Base-by-base conservation (phyloP, 805 yeast genomes). In the Phaffomyces opuntiae region DNA sequence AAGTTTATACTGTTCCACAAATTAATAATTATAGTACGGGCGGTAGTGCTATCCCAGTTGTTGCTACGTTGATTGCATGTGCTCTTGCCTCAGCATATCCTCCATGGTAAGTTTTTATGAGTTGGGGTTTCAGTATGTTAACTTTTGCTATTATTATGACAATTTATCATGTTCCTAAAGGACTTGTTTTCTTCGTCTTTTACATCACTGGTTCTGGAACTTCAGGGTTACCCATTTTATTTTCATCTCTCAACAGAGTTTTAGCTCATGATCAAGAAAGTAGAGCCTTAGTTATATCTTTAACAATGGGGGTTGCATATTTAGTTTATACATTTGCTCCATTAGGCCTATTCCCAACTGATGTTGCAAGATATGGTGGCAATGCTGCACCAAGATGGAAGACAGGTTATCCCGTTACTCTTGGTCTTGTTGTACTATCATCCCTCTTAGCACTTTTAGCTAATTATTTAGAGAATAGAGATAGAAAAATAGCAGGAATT, bases 111-210 rank as follows among this genome's bases (percentile, higher is more conserved):
- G 25, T 46, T 7, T 25, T 19, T n/a, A 32, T 39, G 7, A 21
- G 39, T 36, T 42, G 43, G 19, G 39, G 26, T n/a, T 4, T 32
- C 9, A 40, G 41, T 9, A 21, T 36, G 53, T 59, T 77, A 24
- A 60, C 69, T 5, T 81, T 81, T 26, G 73, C 74, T 46, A 64
- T 73, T 13, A 65, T 78, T 39, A 63, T 79, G 47, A 78, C 81
- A 3, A 73, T 70, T 9, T 78, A 83, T 82, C 40, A 72, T 40
- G 76, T 78, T 13, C 69, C 75, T 3, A 21, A 21, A 21, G 24
- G 68, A 4, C 77, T 78, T 7, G 77, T 75, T 51, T 78, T 81
- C 78, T 78, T 75, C 61, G 83, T 78, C 1, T 79, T 70, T 62
- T 69, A 76, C 53, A 21, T 21, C 24, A 21, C 74, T 49, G 77